A percentile compares a stretch with the other conserved stretches of the same genome.
Evolutionary conservation across 768 basidiomycete species (phyloP).

Genomic region (Pulveroboletus sp.): DNA sequence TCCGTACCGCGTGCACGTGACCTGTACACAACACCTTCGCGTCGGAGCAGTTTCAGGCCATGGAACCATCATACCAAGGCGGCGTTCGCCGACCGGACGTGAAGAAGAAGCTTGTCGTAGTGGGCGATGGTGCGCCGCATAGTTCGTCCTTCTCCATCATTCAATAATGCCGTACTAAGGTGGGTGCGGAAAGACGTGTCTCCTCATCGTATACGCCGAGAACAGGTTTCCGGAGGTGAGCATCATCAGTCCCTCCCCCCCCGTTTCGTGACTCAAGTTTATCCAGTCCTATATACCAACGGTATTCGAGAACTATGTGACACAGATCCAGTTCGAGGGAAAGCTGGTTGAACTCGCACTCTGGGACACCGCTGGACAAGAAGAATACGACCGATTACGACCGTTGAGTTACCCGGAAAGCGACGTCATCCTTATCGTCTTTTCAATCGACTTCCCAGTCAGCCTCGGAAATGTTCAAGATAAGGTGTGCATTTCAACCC

Average conservation of each 20-base stretch:
- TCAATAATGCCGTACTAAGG: conserved; percentile 42
- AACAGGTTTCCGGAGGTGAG: conserved; percentile 93
- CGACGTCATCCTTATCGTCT: conserved; percentile 90
- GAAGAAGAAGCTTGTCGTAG: conserved; percentile 86
- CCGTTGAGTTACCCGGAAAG: conserved; percentile 86
- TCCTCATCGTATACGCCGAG: conserved; percentile 94
- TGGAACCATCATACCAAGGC: conserved; percentile 27
- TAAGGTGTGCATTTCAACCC: conserved; percentile 51
- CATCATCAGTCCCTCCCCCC: conserved; percentile 4
- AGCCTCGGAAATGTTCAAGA: conserved; percentile 88
- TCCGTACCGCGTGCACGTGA: too few species aligned
- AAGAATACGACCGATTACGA: conserved; percentile 89
- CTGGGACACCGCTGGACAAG: conserved; percentile 97
- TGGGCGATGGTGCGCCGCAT: conserved; percentile 70
- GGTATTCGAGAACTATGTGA: conserved; percentile 93
- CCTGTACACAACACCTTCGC: background rate
- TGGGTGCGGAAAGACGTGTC: conserved; percentile 91
- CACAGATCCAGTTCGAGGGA: conserved; percentile 79
- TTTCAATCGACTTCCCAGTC: conserved; percentile 89
- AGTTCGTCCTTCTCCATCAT: conserved; percentile 26
- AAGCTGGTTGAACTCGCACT: conserved; percentile 93
- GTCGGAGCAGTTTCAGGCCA: conserved; percentile 5
- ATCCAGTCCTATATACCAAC: conserved; percentile 85
- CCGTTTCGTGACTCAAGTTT: conserved; percentile 17
- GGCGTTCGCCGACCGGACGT: conserved; percentile 61